Evolutionary conservation across 1,139 yeast genomes (phyloP).

Genomic region (Pichia sp.): DNA sequence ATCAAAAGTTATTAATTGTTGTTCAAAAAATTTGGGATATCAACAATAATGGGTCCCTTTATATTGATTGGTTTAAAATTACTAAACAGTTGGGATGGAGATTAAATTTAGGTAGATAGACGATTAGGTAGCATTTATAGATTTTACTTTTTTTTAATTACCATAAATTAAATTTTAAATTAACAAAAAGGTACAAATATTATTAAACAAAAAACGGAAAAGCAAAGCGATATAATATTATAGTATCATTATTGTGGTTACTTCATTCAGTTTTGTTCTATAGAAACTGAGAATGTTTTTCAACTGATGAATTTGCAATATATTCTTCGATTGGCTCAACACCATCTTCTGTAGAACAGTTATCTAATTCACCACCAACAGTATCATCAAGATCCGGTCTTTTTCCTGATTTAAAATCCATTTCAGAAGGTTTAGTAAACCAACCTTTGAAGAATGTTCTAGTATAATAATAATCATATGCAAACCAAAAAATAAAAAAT

Average conservation of each 20-base stretch:
- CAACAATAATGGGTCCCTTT: conserved; percentile 14
- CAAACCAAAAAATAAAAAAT: conserved; percentile 39
- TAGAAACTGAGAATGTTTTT: too few species aligned
- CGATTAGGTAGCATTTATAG: too few species aligned
- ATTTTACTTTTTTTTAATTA: too few species aligned
- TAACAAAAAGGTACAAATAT: too few species aligned
- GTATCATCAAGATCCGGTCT: conserved; percentile 28
- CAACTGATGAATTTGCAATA: conserved; percentile 1
- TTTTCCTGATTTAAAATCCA: conserved; percentile 48
- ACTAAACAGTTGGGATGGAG: conserved; percentile 20
- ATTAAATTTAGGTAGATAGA: conserved; percentile 18
- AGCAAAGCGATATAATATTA: too few species aligned
- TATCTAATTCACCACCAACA: conserved; percentile 18
- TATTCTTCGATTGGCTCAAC: neutral
- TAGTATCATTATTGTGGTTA: too few species aligned
- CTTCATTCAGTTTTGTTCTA: too few species aligned
- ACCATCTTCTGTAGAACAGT: conserved; percentile 3
- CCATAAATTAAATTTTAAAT: too few species aligned
- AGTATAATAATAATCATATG: conserved; percentile 30
- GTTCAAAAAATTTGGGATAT: conserved; percentile 16
- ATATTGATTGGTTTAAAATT: conserved; percentile 21
- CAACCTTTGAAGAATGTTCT: conserved; percentile 25
- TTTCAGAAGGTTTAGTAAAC: conserved; percentile 32
- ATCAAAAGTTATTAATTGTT: conserved; percentile 17
- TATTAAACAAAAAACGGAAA: too few species aligned